A percentile compares a stretch with the other conserved stretches of the same genome.
Conservation (phyloP, 208 protist genomes). For the Tritrichomonas foetus region DNA sequence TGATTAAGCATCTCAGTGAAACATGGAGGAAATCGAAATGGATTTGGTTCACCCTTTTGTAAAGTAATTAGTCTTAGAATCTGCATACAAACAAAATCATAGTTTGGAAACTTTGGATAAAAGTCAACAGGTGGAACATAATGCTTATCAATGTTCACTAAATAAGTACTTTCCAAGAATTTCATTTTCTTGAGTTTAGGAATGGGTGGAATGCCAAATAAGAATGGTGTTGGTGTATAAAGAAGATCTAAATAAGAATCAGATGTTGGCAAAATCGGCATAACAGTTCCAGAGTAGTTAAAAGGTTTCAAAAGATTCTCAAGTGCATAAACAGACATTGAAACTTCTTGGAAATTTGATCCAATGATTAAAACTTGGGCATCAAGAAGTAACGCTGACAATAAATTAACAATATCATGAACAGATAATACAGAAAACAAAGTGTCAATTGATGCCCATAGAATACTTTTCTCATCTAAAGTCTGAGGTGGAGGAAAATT, state of each 20-base stretch:
- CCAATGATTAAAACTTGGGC: slow-evolving; percentile 3
- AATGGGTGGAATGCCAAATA: not conserved
- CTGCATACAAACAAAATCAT: no score
- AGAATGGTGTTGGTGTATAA: not conserved
- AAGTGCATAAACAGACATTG: not conserved
- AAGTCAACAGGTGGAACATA: no score
- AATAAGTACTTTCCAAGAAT: no score
- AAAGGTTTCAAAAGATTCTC: not conserved
- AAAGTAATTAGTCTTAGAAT: no score
- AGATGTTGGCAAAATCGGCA: not conserved
- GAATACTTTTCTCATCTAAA: not conserved
- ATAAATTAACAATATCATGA: not conserved
- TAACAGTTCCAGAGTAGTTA: not conserved
- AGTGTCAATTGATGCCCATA: not conserved
- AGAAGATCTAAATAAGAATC: not conserved
- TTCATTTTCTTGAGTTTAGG: no score
- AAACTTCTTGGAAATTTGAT: not conserved
- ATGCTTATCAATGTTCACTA: no score
- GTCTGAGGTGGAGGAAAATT: not conserved
- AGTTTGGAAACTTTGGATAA: no score
- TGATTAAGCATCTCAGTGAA: no score
- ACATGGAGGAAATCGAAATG: no score
- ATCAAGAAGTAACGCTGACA: not conserved
- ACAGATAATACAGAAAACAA: not conserved
- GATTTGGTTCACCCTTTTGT: no score